A percentile compares a stretch with the other conserved stretches of the same genome.
phyloP scores from a whole-genome alignment of 148 eudicot genomes.

The Persicaria tinctoria region DNA sequence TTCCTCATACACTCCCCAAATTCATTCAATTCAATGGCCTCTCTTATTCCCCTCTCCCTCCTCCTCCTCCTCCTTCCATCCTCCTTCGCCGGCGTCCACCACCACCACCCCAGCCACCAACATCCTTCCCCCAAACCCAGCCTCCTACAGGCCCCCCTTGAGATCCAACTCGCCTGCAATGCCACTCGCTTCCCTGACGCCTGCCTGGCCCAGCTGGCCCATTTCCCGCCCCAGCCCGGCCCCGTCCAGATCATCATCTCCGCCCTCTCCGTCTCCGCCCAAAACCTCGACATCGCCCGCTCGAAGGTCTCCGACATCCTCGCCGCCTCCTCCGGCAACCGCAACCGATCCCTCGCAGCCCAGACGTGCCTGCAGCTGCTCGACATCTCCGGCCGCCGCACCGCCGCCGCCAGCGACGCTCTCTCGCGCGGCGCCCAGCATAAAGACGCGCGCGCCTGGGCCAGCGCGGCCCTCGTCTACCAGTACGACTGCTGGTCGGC shows the following conservation, averaged over 20 bases:
- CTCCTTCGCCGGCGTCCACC: conserved; percentile 9
- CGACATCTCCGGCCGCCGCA: conserved; percentile 30
- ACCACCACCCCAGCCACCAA: not conserved
- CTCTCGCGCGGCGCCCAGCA: conserved; percentile 23
- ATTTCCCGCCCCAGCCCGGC: conserved; percentile 15
- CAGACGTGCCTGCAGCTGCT: conserved; percentile 44
- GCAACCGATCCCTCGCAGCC: conserved; percentile 55
- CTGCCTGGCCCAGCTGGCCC: conserved; percentile 27
- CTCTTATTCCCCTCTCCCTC: not conserved
- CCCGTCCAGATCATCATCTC: conserved; percentile 37
- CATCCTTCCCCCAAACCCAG: not conserved
- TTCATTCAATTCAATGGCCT: not conserved
- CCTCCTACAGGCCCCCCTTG: not conserved
- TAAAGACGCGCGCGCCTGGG: conserved; percentile 72
- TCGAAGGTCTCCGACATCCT: conserved; percentile 48
- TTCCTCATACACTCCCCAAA: too few relatives aligned
- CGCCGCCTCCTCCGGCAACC: conserved; percentile 32
- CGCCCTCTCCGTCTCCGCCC: conserved; percentile 31
- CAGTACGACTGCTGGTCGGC: conserved; percentile 84
- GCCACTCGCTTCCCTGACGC: conserved; percentile 49
- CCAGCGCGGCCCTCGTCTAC: conserved; percentile 55
- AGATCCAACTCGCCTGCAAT: conserved; percentile 45
- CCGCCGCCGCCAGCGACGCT: conserved; percentile 12
- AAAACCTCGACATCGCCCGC: conserved; percentile 38
- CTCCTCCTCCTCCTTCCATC: conserved; percentile 19